Evolutionary conservation across 2,329 filamentous ascomycete species (phyloP).

Genomic region (Pseudogymnoascus sp.): DNA sequence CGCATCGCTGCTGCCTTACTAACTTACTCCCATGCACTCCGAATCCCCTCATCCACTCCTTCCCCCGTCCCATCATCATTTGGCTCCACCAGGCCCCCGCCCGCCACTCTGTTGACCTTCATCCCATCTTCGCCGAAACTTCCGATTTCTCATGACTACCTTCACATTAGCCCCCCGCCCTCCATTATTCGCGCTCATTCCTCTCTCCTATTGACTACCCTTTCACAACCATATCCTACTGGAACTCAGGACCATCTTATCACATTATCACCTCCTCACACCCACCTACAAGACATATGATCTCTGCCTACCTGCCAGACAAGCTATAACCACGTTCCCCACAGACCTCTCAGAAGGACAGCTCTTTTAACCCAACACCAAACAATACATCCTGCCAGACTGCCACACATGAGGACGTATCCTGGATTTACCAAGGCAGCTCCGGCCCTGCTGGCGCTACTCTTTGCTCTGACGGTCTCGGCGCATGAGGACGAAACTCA

Average conservation of each 20-base stretch:
- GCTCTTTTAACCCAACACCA: neutral
- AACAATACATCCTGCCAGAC: neutral
- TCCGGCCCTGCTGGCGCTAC: slow-evolving; percentile 25
- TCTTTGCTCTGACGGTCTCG: slow-evolving; percentile 29
- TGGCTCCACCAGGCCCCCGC: neutral
- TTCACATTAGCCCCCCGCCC: neutral
- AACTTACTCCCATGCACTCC: neutral
- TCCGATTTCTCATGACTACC: neutral
- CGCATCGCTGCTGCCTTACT: neutral
- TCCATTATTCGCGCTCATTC: neutral
- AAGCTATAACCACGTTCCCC: neutral
- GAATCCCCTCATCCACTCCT: neutral
- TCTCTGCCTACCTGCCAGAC: neutral
- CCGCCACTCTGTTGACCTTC: neutral
- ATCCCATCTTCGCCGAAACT: slow-evolving; percentile 1
- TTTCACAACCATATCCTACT: neutral
- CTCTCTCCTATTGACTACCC: neutral
- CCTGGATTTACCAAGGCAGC: slow-evolving; percentile 15
- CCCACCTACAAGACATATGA: neutral
- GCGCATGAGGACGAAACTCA: slow-evolving; percentile 20
- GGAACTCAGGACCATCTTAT: neutral
- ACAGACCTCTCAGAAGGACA: neutral
- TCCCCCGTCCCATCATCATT: neutral
- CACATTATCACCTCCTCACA: neutral
- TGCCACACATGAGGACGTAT: neutral